Evolutionary conservation across 2,329 filamentous ascomycete genomes (phyloP).

Genomic region (Penicillium sp.): DNA sequence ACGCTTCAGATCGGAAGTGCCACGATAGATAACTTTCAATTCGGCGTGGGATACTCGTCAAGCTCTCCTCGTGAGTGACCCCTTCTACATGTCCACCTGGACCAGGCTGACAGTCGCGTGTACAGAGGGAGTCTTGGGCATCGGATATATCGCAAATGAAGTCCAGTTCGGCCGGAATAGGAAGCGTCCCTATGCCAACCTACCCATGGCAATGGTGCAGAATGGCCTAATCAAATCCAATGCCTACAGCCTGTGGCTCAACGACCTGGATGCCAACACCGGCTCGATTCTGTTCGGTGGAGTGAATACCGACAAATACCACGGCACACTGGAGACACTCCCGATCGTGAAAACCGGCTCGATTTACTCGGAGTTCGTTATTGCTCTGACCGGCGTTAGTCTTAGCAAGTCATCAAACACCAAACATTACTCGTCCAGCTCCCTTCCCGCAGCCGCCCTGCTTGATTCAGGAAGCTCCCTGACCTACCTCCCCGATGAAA

Average conservation of each 20-base stretch:
- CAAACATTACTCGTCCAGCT: conserved; percentile 30
- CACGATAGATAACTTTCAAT: conserved; percentile 50
- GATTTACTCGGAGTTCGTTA: conserved; percentile 58
- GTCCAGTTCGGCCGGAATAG: conserved; percentile 47
- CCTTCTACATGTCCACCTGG: not conserved
- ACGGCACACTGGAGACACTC: conserved; percentile 59
- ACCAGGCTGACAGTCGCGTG: not conserved
- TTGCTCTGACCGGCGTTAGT: conserved; percentile 61
- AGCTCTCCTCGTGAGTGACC: conserved; percentile 40
- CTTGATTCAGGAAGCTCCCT: conserved; percentile 40
- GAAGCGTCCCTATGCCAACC: conserved; percentile 58
- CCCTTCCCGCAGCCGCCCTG: conserved; percentile 40
- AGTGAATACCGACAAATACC: conserved; percentile 62
- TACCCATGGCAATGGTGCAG: conserved; percentile 61
- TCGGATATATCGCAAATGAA: conserved; percentile 78
- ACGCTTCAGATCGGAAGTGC: conserved; percentile 54
- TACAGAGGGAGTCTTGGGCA: conserved; percentile 71
- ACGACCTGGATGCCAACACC: conserved; percentile 61
- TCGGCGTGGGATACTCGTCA: conserved; percentile 56
- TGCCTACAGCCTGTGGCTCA: conserved; percentile 70
- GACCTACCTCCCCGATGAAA: conserved; percentile 35
- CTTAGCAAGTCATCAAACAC: conserved; percentile 22
- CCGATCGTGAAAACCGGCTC: conserved; percentile 56
- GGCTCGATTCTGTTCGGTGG: conserved; percentile 72
- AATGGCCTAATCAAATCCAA: conserved; percentile 59